Percentiles rank a stretch among this genome's conserved stretches.
phyloP scores from a whole-genome alignment of 2,329 filamentous ascomycete genomes.

The Seiridium unicorne region DNA sequence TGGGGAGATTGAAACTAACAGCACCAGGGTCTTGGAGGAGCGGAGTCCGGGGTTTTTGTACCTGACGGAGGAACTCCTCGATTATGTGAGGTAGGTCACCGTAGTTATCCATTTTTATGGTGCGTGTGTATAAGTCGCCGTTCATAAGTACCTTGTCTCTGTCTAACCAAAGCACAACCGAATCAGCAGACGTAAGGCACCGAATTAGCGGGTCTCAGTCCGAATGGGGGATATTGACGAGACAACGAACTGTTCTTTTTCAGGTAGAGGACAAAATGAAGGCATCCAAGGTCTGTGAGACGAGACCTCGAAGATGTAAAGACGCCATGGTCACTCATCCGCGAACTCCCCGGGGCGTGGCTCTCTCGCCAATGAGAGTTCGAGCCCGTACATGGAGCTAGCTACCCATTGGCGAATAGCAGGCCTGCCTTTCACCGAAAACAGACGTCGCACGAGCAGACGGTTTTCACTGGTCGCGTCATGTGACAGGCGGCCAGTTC shows the following conservation, averaged over 20 bases:
- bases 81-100: conserved; percentile 3
- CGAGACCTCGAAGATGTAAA: conserved; percentile 3
- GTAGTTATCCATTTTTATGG: conserved; percentile 5
- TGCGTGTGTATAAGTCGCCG: conserved; percentile 12
- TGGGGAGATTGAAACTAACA: conserved; percentile 4
- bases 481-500: conserved; percentile 7
- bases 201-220: conserved; percentile 9
- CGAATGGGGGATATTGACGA: conserved; percentile 8
- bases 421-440: conserved; percentile 4
- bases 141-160: conserved; percentile 7
- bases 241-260: conserved; percentile 5
- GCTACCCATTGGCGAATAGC: conserved; percentile 3
- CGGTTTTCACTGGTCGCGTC: conserved; percentile 1
- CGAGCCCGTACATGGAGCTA: neutral
- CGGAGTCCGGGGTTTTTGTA: conserved; percentile 2
- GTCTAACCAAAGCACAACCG: conserved; percentile 4
- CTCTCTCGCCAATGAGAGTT: no score
- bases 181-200: conserved; percentile 6
- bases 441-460: neutral
- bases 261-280: conserved; percentile 10
- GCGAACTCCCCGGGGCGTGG: conserved; percentile 3
- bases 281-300: conserved; percentile 1
- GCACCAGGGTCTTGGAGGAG: neutral
- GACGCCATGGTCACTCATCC: conserved; percentile 5
- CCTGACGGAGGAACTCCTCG: conserved; percentile 10